Conservation (phyloP, 768 basidiomycete genomes). For the Hypholoma sublateritium region DNA sequence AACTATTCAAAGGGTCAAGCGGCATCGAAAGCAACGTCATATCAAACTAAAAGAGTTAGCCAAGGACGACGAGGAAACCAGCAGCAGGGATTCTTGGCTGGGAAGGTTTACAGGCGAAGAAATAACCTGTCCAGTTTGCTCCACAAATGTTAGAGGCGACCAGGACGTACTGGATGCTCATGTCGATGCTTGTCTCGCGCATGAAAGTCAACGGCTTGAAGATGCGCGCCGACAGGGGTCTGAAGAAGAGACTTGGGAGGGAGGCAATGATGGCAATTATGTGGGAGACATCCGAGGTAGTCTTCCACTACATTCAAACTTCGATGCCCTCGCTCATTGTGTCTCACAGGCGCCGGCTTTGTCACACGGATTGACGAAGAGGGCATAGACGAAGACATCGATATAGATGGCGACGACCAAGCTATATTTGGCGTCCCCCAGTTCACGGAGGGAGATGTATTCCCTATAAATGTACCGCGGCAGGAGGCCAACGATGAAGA, state of each 20-base stretch:
- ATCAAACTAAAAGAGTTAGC: constrained; percentile 66
- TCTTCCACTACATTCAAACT: constrained; percentile 10
- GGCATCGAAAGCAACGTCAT: constrained; percentile 68
- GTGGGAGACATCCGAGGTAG: constrained; percentile 51
- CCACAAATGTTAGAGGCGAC: constrained; percentile 57
- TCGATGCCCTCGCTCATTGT: background rate
- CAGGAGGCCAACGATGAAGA: constrained; percentile 33
- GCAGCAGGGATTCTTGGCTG: constrained; percentile 28
- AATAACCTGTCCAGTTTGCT: constrained; percentile 72
- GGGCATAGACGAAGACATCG: constrained; percentile 79
- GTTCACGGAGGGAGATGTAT: constrained; percentile 74
- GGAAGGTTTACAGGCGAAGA: constrained; percentile 34
- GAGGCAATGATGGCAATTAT: constrained; percentile 31
- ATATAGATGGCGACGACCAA: constrained; percentile 78
- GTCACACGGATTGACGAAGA: constrained; percentile 54
- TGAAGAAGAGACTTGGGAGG: constrained; percentile 31
- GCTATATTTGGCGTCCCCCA: constrained; percentile 66
- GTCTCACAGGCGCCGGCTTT: constrained; percentile 67
- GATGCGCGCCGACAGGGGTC: constrained; percentile 31
- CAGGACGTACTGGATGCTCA: constrained; percentile 76
- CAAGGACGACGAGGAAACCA: constrained; percentile 56
- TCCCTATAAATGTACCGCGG: constrained; percentile 31
- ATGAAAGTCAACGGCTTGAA: constrained; percentile 46
- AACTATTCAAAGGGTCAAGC: constrained; percentile 61
- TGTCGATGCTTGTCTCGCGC: constrained; percentile 75